Evolutionary conservation across 2,329 filamentous ascomycete species (phyloP), one percentile per base, ranked within the genome.

Genomic region (Rhynchosporium secalis): DNA sequence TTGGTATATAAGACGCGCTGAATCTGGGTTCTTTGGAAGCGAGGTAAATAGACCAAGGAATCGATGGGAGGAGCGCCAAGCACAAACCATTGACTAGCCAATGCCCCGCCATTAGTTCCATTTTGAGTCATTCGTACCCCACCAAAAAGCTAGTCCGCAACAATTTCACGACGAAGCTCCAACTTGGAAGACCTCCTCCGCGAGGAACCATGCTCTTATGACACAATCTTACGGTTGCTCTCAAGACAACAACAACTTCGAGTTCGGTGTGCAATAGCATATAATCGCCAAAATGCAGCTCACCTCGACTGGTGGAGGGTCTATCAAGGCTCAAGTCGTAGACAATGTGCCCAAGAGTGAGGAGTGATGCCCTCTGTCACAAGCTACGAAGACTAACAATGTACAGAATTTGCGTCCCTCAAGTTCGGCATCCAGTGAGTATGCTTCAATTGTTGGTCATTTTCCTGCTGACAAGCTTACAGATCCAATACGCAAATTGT

Each of bases 401-500:
- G 20, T 97, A 9, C 26, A 59, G 57, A 59, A 52, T 59, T 59
- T 29, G 40, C 57, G n/a, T 59, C 57, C 20, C 85, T 98, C 75
- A 93, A 96, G 74, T 98, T 98, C 77, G 94, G 94, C 73, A 91
- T 98, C 66, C 86, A 96, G 87, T 93, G 79, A 70, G 84, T 72
- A 60, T 45, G 49, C 41, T 51, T 20, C 43, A 20, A 51, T 58
- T 7, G 26, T 26, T 55, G 38, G 47, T 13, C 13, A 29, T 38
- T 31, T 29, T 8, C 49, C 43, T 66, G 63, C 62, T 72, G 62
- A 74, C 71, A 51, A 38, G 62, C 58, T 61, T 15, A 20, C 67
- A 92, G 90, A 73, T 96, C 93, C 31, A 92, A 91, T 71, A 90
- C 96, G 74, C 92, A 98, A 73, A 96, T 98, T 69, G 90, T 96